Percentiles rank a stretch among this genome's conserved stretches.
phyloP scores from a whole-genome alignment of 495 filamentous ascomycete species.

The Rusavskia elegans region DNA sequence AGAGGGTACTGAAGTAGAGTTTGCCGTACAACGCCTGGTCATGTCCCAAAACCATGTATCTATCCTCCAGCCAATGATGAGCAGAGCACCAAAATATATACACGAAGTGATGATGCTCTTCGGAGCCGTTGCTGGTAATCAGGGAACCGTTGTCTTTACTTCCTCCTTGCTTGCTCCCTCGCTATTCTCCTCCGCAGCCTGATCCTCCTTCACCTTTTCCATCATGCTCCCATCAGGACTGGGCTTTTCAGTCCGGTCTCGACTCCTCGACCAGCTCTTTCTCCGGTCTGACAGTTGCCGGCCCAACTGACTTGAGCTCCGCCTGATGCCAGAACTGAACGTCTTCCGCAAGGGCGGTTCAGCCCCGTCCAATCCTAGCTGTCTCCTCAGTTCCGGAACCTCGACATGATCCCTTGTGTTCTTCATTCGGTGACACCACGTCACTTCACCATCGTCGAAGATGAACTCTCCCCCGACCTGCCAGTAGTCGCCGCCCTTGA shows the following conservation, averaged over 20 bases:
- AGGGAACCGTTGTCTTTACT: background rate
- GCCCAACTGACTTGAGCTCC: background rate
- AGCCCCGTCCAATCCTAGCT: slow-evolving; percentile 40
- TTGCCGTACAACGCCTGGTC: no score
- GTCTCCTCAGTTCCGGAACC: slow-evolving; percentile 41
- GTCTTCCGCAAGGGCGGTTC: background rate
- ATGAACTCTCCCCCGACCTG: slow-evolving; percentile 79
- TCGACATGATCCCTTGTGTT: slow-evolving; percentile 67
- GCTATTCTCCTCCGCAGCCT: background rate
- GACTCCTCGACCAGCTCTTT: slow-evolving; percentile 10
- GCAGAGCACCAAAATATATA: no score
- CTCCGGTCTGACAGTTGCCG: slow-evolving; percentile 1
- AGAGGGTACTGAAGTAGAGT: no score
- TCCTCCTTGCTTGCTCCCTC: background rate
- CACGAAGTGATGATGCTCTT: no score
- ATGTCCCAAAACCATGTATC: no score
- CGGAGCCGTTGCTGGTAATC: no score
- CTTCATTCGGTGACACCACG: slow-evolving; percentile 76
- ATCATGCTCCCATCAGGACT: slow-evolving; percentile 1
- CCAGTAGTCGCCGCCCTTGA: slow-evolving; percentile 49
- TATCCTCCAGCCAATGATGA: no score
- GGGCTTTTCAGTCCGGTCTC: background rate
- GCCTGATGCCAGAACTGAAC: background rate
- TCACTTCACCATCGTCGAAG: slow-evolving; percentile 51
- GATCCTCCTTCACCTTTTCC: slow-evolving; percentile 1